phyloP scores from a whole-genome alignment of 139 green algal genomes.

The Tetraselmis chui region DNA sequence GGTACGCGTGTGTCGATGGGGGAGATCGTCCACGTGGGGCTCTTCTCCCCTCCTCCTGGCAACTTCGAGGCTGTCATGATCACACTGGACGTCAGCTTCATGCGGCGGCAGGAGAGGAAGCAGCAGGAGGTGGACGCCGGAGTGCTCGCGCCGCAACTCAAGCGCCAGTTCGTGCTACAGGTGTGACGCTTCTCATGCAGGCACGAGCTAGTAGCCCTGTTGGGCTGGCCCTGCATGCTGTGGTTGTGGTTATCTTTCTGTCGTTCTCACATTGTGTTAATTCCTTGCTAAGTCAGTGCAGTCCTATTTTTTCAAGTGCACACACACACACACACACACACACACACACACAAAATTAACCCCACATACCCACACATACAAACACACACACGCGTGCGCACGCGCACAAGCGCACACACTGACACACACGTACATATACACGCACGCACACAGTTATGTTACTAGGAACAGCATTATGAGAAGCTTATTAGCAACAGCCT shows the following conservation, averaged over 20 bases:
- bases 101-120: constrained; percentile 43
- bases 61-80: constrained; percentile 54
- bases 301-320: background rate
- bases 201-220: too few relatives aligned
- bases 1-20: constrained; percentile 50
- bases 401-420: background rate
- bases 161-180: constrained; percentile 51
- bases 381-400: background rate
- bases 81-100: constrained; percentile 56
- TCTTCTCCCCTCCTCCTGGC: constrained; percentile 29
- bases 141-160: constrained; percentile 51
- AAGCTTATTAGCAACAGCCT: background rate
- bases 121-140: constrained; percentile 53
- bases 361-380: too few relatives aligned
- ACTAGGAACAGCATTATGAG: too few relatives aligned
- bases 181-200: constrained; percentile 24
- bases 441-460: too few relatives aligned
- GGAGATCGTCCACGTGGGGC: constrained; percentile 36
- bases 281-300: too few relatives aligned
- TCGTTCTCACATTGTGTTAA: background rate
- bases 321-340: background rate
- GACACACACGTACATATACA: background rate
- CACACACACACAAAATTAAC: too few relatives aligned
- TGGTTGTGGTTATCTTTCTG: too few relatives aligned
- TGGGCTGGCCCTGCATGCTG: too few relatives aligned